Conservation (phyloP, 208 protist species). For the Acanthamoeba healyi region DNA sequence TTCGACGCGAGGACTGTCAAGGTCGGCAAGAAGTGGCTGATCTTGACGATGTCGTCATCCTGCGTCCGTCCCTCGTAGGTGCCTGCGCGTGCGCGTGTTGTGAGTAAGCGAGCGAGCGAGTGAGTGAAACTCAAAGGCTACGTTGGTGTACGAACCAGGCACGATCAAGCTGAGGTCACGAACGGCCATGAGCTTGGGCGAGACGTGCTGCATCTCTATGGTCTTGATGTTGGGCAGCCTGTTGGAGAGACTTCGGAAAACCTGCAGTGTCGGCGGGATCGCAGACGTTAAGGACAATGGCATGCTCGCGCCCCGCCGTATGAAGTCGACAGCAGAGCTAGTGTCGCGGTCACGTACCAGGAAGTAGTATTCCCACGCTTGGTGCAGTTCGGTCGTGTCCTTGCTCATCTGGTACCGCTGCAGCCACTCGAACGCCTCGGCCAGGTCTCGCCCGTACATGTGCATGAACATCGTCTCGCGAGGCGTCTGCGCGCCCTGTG, state of each 20-base stretch:
- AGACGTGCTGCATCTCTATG: slow-evolving; percentile 97
- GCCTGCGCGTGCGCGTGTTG: not conserved
- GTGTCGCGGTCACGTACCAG: slow-evolving; percentile 79
- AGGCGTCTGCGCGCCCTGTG: slow-evolving; percentile 86
- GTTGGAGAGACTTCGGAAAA: slow-evolving; percentile 96
- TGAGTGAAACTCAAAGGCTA: not conserved
- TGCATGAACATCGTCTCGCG: slow-evolving; percentile 97
- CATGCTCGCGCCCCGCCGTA: too few relatives aligned
- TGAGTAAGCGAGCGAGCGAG: not conserved
- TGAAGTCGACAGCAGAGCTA: too few relatives aligned
- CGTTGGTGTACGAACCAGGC: slow-evolving; percentile 96
- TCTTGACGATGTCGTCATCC: slow-evolving; percentile 94
- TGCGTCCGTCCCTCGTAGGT: slow-evolving; percentile 89
- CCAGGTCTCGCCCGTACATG: slow-evolving; percentile 91
- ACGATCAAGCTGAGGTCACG: slow-evolving; percentile 97
- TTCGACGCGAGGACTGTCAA: slow-evolving; percentile 99
- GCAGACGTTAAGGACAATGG: not conserved
- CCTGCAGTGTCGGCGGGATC: slow-evolving; percentile 61
- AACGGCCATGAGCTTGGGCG: slow-evolving; percentile 94
- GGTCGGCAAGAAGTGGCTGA: slow-evolving; percentile 94
- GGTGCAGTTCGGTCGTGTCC: slow-evolving; percentile 94
- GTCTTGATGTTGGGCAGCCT: slow-evolving; percentile 96
- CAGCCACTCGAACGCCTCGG: slow-evolving; percentile 89
- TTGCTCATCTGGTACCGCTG: slow-evolving; percentile 91
- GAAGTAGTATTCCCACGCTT: slow-evolving; percentile 98